A percentile compares a stretch with the other conserved stretches of the same genome.
phyloP scores from a whole-genome alignment of 2,329 filamentous ascomycete genomes.

The Aspergillaceae sp. region DNA sequence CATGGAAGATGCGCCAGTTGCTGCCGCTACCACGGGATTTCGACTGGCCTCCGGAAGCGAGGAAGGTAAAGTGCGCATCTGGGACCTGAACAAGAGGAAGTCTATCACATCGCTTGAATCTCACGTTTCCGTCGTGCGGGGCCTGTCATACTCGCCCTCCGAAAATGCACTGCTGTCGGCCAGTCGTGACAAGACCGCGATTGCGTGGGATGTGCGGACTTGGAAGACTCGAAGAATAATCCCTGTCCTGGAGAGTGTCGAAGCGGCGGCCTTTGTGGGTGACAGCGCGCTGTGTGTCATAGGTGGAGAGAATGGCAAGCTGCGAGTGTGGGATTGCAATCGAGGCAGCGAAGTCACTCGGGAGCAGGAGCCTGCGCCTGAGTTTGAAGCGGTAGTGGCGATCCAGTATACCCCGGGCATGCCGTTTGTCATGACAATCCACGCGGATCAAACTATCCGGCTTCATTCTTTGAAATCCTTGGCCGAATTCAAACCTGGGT shows the following conservation, averaged over 20 bases:
- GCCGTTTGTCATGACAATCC: slow-evolving; percentile 68
- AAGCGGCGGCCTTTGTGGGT: slow-evolving; percentile 70
- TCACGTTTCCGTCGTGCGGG: slow-evolving; percentile 90
- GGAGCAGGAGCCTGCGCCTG: slow-evolving; percentile 55
- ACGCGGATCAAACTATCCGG: slow-evolving; percentile 80
- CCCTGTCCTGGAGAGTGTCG: slow-evolving; percentile 76
- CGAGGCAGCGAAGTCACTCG: slow-evolving; percentile 70
- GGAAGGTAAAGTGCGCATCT: slow-evolving; percentile 84
- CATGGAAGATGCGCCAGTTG: slow-evolving; percentile 33
- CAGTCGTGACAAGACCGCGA: slow-evolving; percentile 86
- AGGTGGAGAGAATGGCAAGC: slow-evolving; percentile 70
- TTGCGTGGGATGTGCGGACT: slow-evolving; percentile 77
- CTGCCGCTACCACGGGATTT: slow-evolving; percentile 52
- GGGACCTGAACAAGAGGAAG: slow-evolving; percentile 79
- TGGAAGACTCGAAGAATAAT: slow-evolving; percentile 79
- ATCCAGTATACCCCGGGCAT: slow-evolving; percentile 58
- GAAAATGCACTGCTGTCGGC: slow-evolving; percentile 72
- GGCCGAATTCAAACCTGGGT: slow-evolving; percentile 25
- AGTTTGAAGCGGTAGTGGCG: slow-evolving; percentile 61
- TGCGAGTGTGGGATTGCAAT: slow-evolving; percentile 76
- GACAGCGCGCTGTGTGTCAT: slow-evolving; percentile 67
- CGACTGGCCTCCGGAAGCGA: slow-evolving; percentile 85
- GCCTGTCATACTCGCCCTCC: slow-evolving; percentile 67
- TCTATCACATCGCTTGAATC: slow-evolving; percentile 73
- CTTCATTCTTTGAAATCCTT: slow-evolving; percentile 53